These are phyloP conservation scores for Bruguiera hainesii DNA, from an alignment of 441 rosid genomes.

Conservation along the genomic window DNA sequence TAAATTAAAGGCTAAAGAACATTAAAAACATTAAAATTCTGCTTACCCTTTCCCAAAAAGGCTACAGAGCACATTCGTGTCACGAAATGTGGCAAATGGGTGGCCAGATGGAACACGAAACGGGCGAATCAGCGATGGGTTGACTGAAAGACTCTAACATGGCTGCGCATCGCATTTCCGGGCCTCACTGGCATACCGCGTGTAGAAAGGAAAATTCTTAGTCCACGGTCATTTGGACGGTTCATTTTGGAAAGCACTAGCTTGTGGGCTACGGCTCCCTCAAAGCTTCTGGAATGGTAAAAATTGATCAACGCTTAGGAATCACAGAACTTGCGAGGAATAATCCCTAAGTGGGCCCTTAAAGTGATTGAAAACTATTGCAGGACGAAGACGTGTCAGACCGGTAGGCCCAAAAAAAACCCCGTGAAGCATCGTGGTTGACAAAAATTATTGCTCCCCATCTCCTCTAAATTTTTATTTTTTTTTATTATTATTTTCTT, in stretches of 20 bases:
- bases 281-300: too few species aligned
- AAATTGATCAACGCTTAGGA: too few species aligned
- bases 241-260: not conserved
- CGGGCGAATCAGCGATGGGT: not conserved
- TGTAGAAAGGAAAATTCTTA: not conserved
- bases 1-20: not conserved
- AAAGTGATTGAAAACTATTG: not conserved
- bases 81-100: not conserved
- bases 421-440: not conserved
- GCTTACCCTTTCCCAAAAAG: not conserved
- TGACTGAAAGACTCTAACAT: not conserved
- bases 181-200: not conserved
- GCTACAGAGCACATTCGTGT: not conserved
- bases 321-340: too few species aligned
- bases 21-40: not conserved
- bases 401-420: not conserved
- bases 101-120: not conserved
- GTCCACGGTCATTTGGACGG: not conserved
- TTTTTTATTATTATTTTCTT: too few species aligned
- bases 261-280: too few species aligned
- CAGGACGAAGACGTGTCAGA: not conserved
- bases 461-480: not conserved
- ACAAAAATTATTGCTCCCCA: not conserved
- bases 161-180: not conserved
- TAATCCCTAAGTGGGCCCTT: not conserved